Percentiles rank a stretch among this genome's conserved stretches.
Conservation (phyloP, 768 basidiomycete species). For the Calocybe gangraenosa region DNA sequence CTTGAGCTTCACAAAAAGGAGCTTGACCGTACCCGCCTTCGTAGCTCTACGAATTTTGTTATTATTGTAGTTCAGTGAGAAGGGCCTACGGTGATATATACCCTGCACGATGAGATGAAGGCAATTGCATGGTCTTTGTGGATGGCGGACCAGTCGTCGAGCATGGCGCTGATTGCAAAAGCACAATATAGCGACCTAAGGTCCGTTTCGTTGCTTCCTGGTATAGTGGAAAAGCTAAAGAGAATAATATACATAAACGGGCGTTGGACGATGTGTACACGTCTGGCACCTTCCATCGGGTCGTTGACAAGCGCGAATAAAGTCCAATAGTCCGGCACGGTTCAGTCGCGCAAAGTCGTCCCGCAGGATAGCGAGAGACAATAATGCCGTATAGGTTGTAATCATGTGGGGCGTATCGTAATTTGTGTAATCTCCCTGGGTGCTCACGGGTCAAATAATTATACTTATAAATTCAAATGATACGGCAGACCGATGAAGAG, state of each 20-base stretch:
- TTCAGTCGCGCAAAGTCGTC: slow-evolving; percentile 78
- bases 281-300: slow-evolving; percentile 74
- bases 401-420: slow-evolving; percentile 81
- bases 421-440: slow-evolving; percentile 34
- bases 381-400: slow-evolving; percentile 89
- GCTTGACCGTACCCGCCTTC: slow-evolving; percentile 91
- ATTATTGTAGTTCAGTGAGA: too few species aligned
- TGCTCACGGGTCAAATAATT: slow-evolving; percentile 7
- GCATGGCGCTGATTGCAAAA: slow-evolving; percentile 74
- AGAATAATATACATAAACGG: slow-evolving; percentile 1
- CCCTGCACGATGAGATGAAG: slow-evolving; percentile 72
- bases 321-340: slow-evolving; percentile 56
- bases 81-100: too few species aligned
- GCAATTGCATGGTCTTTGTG: slow-evolving; percentile 53
- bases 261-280: not conserved
- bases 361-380: slow-evolving; percentile 80
- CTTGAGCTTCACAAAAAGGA: slow-evolving; percentile 81
- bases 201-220: slow-evolving; percentile 70
- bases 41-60: slow-evolving; percentile 56
- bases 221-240: slow-evolving; percentile 67
- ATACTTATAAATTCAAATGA: not conserved
- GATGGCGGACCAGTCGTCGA: slow-evolving; percentile 76
- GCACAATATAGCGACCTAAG: slow-evolving; percentile 85
- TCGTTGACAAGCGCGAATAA: slow-evolving; percentile 71
- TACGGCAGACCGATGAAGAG: slow-evolving; percentile 9